Conservation (phyloP, 2,329 filamentous ascomycete species). For the Stylonectria norvegica region DNA sequence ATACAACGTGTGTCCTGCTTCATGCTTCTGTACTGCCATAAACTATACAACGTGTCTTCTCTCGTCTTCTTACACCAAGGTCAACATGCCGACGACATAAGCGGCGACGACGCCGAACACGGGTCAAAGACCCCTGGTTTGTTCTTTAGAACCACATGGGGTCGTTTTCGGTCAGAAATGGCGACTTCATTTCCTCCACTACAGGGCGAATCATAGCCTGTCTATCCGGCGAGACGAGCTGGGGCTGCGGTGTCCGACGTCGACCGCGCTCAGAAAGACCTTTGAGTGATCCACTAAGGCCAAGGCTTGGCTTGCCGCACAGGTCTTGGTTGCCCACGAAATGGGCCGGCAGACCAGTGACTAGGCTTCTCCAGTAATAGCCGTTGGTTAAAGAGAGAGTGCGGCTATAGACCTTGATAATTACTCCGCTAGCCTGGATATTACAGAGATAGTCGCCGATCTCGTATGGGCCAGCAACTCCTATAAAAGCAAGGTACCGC, state of each 20-base stretch:
- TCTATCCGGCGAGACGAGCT: neutral
- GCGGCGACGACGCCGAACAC: too few species aligned
- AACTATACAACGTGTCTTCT: too few species aligned
- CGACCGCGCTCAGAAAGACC: slow-evolving; percentile 11
- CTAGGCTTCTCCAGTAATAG: slow-evolving; percentile 13
- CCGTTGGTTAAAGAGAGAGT: too few species aligned
- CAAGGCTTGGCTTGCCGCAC: slow-evolving; percentile 9
- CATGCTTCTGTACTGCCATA: too few species aligned
- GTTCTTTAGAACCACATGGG: slow-evolving; percentile 2
- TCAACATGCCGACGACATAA: too few species aligned
- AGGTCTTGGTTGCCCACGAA: slow-evolving; percentile 1
- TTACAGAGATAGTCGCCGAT: slow-evolving; percentile 22
- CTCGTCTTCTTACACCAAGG: too few species aligned
- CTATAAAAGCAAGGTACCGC: slow-evolving; percentile 14
- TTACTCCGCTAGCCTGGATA: slow-evolving; percentile 7
- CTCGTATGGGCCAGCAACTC: slow-evolving; percentile 18
- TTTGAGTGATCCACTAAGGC: slow-evolving; percentile 9
- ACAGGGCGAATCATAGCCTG: too few species aligned
- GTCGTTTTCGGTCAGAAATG: neutral
- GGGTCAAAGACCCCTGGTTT: too few species aligned
- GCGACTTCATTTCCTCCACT: too few species aligned
- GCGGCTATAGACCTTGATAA: too few species aligned
- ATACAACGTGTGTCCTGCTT: too few species aligned
- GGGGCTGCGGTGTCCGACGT: neutral
- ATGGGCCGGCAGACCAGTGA: slow-evolving; percentile 6